A percentile compares a stretch with the other conserved stretches of the same genome.
Evolutionary conservation across 305 asterid species (phyloP).

Genomic region (Caryopteris hybrid): DNA sequence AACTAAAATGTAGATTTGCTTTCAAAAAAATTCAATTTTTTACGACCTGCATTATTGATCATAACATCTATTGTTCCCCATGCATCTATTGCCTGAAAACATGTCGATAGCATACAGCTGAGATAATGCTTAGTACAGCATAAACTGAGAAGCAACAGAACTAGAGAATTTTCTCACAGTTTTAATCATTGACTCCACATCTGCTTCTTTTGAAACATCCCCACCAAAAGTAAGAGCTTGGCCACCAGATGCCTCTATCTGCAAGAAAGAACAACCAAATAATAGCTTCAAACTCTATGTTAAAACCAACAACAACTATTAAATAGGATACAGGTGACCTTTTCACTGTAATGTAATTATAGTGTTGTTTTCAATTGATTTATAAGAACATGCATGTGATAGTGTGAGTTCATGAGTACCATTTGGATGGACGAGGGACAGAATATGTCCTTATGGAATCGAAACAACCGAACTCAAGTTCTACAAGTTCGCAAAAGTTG

Average conservation of each 20-base stretch:
- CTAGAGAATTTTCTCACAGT: conserved; percentile 41
- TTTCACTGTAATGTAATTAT: not conserved
- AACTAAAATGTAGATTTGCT: conserved; percentile 5
- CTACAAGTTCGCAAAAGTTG: not conserved
- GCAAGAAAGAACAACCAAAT: conserved; percentile 23
- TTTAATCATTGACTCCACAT: conserved; percentile 81
- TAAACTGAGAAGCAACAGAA: conserved; percentile 11
- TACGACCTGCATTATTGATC: conserved; percentile 79
- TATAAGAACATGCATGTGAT: not conserved
- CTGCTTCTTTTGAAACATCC: conserved; percentile 91
- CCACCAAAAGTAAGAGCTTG: conserved; percentile 89
- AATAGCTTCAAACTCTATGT: not conserved
- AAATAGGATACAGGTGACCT: not conserved
- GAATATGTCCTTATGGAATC: not conserved
- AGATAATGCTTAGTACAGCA: conserved; percentile 10
- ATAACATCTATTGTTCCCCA: conserved; percentile 90
- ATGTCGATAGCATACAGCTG: conserved; percentile 20
- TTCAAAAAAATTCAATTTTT: conserved; percentile 2
- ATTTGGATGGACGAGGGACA: not conserved
- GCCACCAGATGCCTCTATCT: conserved; percentile 88
- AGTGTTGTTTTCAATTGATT: not conserved
- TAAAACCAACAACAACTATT: not conserved
- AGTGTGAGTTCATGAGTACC: not conserved
- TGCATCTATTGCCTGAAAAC: conserved; percentile 65
- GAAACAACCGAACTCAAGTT: too few relatives aligned